Evolutionary conservation across 129 eudicot species (phyloP).

Genomic region (Daucus carota): DH1_v3.0 NC_030381.2:55643001-55643500

Average conservation of each 20-base stretch:
- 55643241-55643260: neutral
- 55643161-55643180: neutral
- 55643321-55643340: neutral
- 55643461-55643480: constrained; percentile 92
- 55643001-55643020: neutral
- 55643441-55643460: constrained; percentile 90
- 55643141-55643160: neutral
- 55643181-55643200: neutral
- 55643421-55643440: constrained; percentile 88
- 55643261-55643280: neutral
- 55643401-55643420: constrained; percentile 46
- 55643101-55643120: neutral
- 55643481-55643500: constrained; percentile 25
- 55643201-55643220: neutral
- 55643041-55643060: neutral
- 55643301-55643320: neutral
- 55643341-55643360: neutral
- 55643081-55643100: neutral
- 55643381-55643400: neutral
- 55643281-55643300: neutral
- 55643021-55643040: neutral
- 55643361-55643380: neutral
- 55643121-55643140: neutral
- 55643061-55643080: neutral
- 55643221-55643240: neutral